Percentiles rank a stretch among this genome's conserved stretches.
Evolutionary conservation across 2,329 filamentous ascomycete genomes (phyloP).

Genomic region (Achaetomium macrosporum): DNA sequence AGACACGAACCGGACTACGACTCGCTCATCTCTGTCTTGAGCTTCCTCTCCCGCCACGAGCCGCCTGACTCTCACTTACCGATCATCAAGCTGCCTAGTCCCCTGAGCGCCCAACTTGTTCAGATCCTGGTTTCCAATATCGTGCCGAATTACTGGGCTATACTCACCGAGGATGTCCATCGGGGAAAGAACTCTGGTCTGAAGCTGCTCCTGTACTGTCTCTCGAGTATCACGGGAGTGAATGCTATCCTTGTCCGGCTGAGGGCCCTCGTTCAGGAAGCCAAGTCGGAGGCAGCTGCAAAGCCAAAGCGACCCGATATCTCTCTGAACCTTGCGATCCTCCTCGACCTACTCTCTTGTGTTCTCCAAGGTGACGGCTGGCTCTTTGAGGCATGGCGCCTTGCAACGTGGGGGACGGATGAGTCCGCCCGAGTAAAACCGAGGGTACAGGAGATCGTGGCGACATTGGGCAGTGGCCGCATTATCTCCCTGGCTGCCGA

Average conservation of each 20-base stretch:
- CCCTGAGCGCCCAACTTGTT: conserved; percentile 67
- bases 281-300: conserved; percentile 32
- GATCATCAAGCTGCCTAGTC: conserved; percentile 56
- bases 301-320: conserved; percentile 38
- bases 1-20: conserved; percentile 58
- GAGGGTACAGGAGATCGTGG: conserved; percentile 39
- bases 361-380: conserved; percentile 36
- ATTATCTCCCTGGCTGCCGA: conserved; percentile 49
- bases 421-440: conserved; percentile 28
- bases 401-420: conserved; percentile 20
- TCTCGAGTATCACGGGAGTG: conserved; percentile 69
- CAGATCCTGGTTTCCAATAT: conserved; percentile 68
- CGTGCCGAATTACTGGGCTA: conserved; percentile 74
- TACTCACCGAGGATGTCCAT: conserved; percentile 45
- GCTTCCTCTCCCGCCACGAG: conserved; percentile 40
- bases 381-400: conserved; percentile 35
- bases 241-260: conserved; percentile 71
- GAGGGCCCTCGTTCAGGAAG: conserved; percentile 52
- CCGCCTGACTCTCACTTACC: conserved; percentile 34
- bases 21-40: conserved; percentile 46
- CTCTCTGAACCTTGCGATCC: conserved; percentile 38
- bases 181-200: conserved; percentile 32
- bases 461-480: conserved; percentile 43
- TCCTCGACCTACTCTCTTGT: conserved; percentile 40
- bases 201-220: conserved; percentile 52